Conservation (phyloP, 305 asterid genomes). For the Fraxinus nigra region DNA sequence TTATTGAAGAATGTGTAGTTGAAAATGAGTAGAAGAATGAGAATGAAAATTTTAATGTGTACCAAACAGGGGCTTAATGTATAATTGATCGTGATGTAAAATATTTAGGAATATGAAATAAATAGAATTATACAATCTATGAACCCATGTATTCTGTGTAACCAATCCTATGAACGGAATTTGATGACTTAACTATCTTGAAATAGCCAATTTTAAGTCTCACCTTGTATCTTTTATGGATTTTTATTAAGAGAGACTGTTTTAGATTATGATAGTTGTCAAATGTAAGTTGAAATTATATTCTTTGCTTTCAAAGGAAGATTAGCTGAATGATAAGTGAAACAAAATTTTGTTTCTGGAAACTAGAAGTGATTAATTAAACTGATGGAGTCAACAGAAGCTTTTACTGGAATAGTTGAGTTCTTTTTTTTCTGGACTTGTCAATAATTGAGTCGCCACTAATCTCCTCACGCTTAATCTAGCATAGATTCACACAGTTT, state of each 20-base stretch:
- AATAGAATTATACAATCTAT: neutral
- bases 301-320: neutral
- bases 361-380: neutral
- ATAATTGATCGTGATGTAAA: neutral
- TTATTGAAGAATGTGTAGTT: no score
- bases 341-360: neutral
- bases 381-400: neutral
- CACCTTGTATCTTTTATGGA: neutral
- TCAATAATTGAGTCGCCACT: neutral
- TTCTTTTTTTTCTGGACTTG: neutral
- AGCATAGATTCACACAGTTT: neutral
- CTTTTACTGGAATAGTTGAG: neutral
- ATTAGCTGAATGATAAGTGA: neutral
- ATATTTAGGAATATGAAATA: neutral
- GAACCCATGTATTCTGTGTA: neutral
- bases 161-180: neutral
- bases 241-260: neutral
- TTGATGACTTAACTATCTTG: neutral
- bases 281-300: neutral
- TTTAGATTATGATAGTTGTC: neutral
- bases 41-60: no score
- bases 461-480: neutral
- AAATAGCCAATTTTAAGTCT: neutral
- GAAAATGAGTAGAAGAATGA: no score
- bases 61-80: neutral